A percentile compares a stretch with the other conserved stretches of the same genome.
Evolutionary conservation across 495 filamentous ascomycete genomes (phyloP).

Genomic region (Aspergillus indologenus): DNA sequence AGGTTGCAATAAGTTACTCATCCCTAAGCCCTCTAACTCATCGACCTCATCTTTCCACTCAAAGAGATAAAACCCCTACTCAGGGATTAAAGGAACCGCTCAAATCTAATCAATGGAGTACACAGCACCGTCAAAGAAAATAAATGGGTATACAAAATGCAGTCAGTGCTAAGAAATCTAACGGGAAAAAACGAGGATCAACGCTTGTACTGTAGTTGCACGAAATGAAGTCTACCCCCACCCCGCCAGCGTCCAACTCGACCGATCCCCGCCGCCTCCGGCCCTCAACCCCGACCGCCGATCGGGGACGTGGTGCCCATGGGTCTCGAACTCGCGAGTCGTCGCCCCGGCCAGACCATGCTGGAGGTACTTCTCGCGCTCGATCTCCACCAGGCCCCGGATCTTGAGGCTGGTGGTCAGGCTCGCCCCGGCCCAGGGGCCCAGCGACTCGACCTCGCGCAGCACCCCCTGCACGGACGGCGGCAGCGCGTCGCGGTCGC

Average conservation of each 20-base stretch:
- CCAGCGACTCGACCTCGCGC: conserved; percentile 76
- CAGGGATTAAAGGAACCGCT: too few species aligned
- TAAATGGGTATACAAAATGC: too few species aligned
- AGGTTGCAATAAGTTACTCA: too few species aligned
- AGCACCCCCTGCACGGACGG: conserved; percentile 56
- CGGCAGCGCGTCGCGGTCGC: conserved; percentile 34
- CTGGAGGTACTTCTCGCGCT: conserved; percentile 77
- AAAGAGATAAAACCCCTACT: too few species aligned
- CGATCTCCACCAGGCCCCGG: conserved; percentile 75
- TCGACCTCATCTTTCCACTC: too few species aligned
- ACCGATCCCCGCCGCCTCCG: conserved; percentile 57
- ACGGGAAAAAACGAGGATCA: too few species aligned
- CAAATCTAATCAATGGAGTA: too few species aligned
- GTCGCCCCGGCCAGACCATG: conserved; percentile 71
- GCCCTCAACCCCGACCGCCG: conserved; percentile 52
- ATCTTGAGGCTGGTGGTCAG: conserved; percentile 75
- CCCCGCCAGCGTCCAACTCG: conserved; percentile 74
- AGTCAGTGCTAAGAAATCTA: too few species aligned
- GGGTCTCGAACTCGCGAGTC: conserved; percentile 57
- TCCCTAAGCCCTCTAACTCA: too few species aligned
- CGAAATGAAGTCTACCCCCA: conserved; percentile 57
- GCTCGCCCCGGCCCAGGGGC: conserved; percentile 86
- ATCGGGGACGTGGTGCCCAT: conserved; percentile 45
- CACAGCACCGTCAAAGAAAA: too few species aligned
- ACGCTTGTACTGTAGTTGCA: too few species aligned